Evolutionary conservation across 257 asterid genomes (phyloP), one percentile per base, ranked within the genome.

Genomic region (Fraxinus americana): DNA sequence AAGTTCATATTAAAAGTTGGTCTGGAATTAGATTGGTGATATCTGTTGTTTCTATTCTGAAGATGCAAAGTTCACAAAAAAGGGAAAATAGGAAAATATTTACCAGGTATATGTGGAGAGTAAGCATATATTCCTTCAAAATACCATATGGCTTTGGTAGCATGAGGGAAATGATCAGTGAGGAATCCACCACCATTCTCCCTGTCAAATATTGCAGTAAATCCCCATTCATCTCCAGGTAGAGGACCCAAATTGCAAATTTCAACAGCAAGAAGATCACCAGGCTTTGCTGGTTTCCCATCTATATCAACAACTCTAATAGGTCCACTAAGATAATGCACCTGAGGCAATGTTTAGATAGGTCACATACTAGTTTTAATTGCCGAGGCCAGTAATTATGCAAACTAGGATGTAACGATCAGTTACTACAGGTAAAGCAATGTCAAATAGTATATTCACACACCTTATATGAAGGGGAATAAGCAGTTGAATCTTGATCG

Each of bases 201-300:
- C 85, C 99, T 83, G 82, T 93, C 97, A 29, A 92, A 91, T 36
- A 93, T 93, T 70, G 98, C 98, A 45, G 99, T 93, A 67, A 80
- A 95, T 4, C 99, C 98, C 99, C 99, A 92, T 82, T 93, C 98
- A 21, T 93, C 97, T 32, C 99, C 98, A 0, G 98, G 97, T 0
- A 93, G 87, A 54, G 98, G 98, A 14, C 99, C 99, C 87, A 95
- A 82, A 82, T 93, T 90, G 90, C 97, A 93, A 66, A 95, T 93
- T 84, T 93, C 98, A 29, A 95, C 94, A 1, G 84, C 89, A 2
- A 95, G 91, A 77, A 95, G 94, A 82, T 93, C 99, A 7, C 98
- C 98, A 8, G 97, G 92, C 82, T 71, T 76, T 32, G 99, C 98
- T 12, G 98, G 91, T 45, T 65, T 72, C 16, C 97, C 97, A 11